These are phyloP conservation scores for Psilocybe sp. DNA, from an alignment of 768 basidiomycete species.

Conservation along the genomic window DNA sequence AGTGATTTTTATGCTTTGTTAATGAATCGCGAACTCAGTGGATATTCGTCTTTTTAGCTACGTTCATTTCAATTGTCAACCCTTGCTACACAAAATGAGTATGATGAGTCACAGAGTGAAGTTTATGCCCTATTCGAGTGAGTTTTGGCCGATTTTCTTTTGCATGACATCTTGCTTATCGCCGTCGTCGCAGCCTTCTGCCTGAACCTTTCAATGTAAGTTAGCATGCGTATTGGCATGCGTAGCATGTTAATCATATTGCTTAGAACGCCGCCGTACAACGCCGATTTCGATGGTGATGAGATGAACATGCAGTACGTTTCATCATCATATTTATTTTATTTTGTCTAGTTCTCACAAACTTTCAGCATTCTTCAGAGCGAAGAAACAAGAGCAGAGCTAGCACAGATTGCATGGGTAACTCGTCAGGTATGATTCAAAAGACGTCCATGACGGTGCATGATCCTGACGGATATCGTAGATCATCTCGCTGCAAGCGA, in stretches of 20 bases:
- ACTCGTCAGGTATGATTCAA: slow-evolving; percentile 89
- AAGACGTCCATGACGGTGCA: neutral
- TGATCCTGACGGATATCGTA: slow-evolving; percentile 25
- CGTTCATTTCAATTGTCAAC: slow-evolving; percentile 97
- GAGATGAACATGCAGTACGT: slow-evolving; percentile 99
- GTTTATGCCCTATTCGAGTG: slow-evolving; percentile 83
- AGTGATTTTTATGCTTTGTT: slow-evolving; percentile 35
- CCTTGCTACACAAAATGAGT: slow-evolving; percentile 99
- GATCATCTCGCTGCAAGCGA: slow-evolving; percentile 99
- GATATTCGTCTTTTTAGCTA: slow-evolving; percentile 43
- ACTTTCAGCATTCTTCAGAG: slow-evolving; percentile 85
- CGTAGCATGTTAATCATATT: slow-evolving; percentile 24
- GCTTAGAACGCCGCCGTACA: slow-evolving; percentile 89
- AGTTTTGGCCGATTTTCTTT: slow-evolving; percentile 2
- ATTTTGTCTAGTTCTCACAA: slow-evolving; percentile 3
- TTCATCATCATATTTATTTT: neutral
- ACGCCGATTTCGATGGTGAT: slow-evolving; percentile 99
- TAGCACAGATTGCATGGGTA: slow-evolving; percentile 99
- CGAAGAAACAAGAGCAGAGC: slow-evolving; percentile 96
- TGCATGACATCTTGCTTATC: slow-evolving; percentile 4
- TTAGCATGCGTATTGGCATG: slow-evolving; percentile 21
- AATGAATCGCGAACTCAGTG: neutral
- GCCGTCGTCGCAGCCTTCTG: slow-evolving; percentile 71
- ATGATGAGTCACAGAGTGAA: slow-evolving; percentile 99
- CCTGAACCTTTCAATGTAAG: slow-evolving; percentile 95